Conservation (phyloP, 257 asterid genomes). For the Perilla frutescens region DNA sequence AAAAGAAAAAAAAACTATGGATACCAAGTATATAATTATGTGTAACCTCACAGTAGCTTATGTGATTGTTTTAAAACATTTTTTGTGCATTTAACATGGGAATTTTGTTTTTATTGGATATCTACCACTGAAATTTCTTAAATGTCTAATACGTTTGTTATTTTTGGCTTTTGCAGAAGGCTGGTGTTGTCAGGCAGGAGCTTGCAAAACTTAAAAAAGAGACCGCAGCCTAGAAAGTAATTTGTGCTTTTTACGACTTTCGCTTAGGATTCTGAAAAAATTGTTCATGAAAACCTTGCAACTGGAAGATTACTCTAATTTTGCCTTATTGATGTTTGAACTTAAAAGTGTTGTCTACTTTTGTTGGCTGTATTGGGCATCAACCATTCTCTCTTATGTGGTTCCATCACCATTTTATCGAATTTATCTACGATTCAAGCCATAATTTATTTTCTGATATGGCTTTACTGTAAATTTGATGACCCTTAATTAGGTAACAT, state of each 20-base stretch:
- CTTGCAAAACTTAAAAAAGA: conserved; percentile 80
- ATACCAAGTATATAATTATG: too few species aligned
- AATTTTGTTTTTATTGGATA: too few species aligned
- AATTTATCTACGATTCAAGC: too few species aligned
- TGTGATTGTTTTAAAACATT: too few species aligned
- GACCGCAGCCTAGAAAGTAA: conserved; percentile 37
- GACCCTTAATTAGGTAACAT: too few species aligned
- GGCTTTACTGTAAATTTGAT: too few species aligned
- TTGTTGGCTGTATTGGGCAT: background rate
- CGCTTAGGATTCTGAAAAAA: conserved; percentile 12
- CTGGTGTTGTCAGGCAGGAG: conserved; percentile 88
- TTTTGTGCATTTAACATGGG: too few species aligned
- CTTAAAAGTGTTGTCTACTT: background rate
- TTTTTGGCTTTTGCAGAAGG: conserved; percentile 60
- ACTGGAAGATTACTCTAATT: conserved; percentile 28
- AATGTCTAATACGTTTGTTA: background rate
- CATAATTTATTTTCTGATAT: too few species aligned
- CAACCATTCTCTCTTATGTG: too few species aligned
- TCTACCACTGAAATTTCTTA: background rate
- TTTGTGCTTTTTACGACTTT: conserved; percentile 9
- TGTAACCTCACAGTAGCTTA: too few species aligned
- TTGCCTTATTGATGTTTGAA: conserved; percentile 22
- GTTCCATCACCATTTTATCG: too few species aligned
- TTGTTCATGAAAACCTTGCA: conserved; percentile 26
- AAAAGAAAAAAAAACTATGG: too few species aligned